Percentiles rank a stretch among this genome's conserved stretches.
Evolutionary conservation across 805 yeast genomes (phyloP).

Genomic region (Henningerozyma blattae): DNA sequence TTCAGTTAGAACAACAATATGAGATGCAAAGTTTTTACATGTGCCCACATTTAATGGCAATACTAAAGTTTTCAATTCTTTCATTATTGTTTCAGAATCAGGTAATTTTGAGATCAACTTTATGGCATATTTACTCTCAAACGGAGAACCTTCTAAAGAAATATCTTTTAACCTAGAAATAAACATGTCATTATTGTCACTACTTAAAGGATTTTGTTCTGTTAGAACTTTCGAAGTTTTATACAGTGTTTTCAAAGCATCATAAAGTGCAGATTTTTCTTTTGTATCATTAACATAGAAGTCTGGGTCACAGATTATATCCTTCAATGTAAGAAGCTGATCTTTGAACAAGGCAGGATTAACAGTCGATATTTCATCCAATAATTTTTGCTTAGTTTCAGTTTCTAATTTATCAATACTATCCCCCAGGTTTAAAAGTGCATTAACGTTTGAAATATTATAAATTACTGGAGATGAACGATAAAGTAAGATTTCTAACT

Average conservation of each 20-base stretch:
- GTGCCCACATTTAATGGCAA: slow-evolving; percentile 38
- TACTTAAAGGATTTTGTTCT: slow-evolving; percentile 25
- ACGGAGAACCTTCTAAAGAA: slow-evolving; percentile 40
- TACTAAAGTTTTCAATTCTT: slow-evolving; percentile 29
- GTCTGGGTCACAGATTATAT: slow-evolving; percentile 21
- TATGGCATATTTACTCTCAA: slow-evolving; percentile 53
- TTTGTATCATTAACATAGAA: slow-evolving; percentile 9
- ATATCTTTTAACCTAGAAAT: slow-evolving; percentile 37
- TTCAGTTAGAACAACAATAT: slow-evolving; percentile 49
- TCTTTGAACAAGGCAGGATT: slow-evolving; percentile 55
- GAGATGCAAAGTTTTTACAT: slow-evolving; percentile 34
- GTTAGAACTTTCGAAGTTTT: slow-evolving; percentile 44
- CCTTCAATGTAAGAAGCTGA: slow-evolving; percentile 41
- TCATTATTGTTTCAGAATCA: slow-evolving; percentile 29
- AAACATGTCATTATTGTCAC: slow-evolving; percentile 27
- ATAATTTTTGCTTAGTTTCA: slow-evolving; percentile 33
- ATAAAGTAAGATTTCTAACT: slow-evolving; percentile 46
- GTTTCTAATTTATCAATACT: slow-evolving; percentile 23
- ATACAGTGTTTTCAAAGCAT: slow-evolving; percentile 46
- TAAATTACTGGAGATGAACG: slow-evolving; percentile 49
- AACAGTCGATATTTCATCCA: slow-evolving; percentile 45
- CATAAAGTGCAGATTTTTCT: slow-evolving; percentile 15
- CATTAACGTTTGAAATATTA: slow-evolving; percentile 52
- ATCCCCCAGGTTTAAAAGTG: slow-evolving; percentile 29
- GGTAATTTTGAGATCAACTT: slow-evolving; percentile 41